Base-by-base conservation (phyloP, 108 stramenopile species). In the Phaeodactylum tricornutum region DNA sequence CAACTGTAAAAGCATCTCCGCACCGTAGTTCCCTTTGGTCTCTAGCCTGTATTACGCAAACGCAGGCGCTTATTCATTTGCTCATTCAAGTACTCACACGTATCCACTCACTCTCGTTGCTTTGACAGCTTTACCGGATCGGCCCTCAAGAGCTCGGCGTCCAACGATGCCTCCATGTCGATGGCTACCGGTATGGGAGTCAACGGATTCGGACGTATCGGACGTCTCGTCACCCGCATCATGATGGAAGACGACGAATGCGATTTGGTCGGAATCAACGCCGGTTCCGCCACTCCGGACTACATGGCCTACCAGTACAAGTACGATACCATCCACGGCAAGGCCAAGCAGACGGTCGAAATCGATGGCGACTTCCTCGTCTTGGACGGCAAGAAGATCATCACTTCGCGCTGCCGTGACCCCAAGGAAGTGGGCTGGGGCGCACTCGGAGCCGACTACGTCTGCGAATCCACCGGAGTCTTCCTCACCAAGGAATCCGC, bases 221-320 rank as follows among this genome's bases (percentile, higher is more conserved):
- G 98, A 64, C 97, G 97, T 80, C 94, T 98, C 46, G 95, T 98
- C 42, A 96, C 96, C 62, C 95, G 94, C 62, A 90, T 92, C 72
- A 93, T 96, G 73, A 82, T 93, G 76, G 92, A 94, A 49, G 88
- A 94, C 57, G 79, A 84, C 12, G 86, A 77, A 49, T 66, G 72
- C 67, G 69, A 91, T 40, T 72, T 96, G 29, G 84, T 77, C 60
- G 86, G 71, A 45, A 95, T 98, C 82, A 98, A 98, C 84, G 93
- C 95, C 44, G 96, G 96, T 67, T 87, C 85, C 48, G 95, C 94
- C 70, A 90, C 91, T 58, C 74, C 93, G 48, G 93, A 96, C 46
- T 96, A 98, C 97, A 96, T 96, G 95, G 95, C 94, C 57, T 99
- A 99, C 95, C 95, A 97, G 70, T 93, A 95, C 93, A 96, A 96